phyloP scores from a whole-genome alignment of 345 rosid genomes.

The Eucalyptus coolabah region DNA sequence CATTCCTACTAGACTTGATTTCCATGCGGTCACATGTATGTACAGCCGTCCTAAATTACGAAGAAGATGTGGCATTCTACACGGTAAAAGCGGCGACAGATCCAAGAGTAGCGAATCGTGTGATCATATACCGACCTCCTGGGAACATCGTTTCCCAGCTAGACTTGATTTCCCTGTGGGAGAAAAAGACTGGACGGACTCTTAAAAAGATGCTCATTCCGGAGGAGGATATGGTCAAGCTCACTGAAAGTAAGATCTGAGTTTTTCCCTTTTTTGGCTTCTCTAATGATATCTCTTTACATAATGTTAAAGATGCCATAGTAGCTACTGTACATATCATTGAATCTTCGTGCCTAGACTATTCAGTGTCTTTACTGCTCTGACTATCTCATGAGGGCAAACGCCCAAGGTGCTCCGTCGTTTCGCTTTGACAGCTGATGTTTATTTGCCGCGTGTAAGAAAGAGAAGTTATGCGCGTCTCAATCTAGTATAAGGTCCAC shows the following conservation, averaged over 20 bases:
- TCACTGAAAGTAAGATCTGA: slow-evolving; percentile 3
- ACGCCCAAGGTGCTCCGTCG: background rate
- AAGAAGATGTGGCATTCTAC: slow-evolving; percentile 20
- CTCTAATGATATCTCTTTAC: background rate
- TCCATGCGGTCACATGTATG: background rate
- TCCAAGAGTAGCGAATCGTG: slow-evolving; percentile 9
- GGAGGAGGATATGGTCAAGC: slow-evolving; percentile 11
- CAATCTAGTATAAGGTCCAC: background rate
- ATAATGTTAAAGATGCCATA: background rate
- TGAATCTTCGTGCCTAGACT: background rate
- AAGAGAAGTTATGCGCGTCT: background rate
- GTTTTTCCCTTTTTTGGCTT: background rate
- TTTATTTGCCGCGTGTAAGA: background rate
- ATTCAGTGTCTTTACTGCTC: background rate
- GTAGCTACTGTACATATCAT: background rate
- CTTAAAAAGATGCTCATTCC: background rate
- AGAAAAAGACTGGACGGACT: slow-evolving; percentile 7
- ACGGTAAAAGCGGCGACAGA: slow-evolving; percentile 16
- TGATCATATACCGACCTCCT: slow-evolving; percentile 5
- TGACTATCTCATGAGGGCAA: background rate
- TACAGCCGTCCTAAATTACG: slow-evolving; percentile 15
- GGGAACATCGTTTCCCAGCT: slow-evolving; percentile 11
- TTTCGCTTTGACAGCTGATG: background rate
- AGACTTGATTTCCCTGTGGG: slow-evolving; percentile 18
- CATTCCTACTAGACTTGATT: background rate